These are phyloP conservation scores for Ogataea zsoltii DNA, from an alignment of 805 yeast genomes.

Conservation along the genomic window DNA sequence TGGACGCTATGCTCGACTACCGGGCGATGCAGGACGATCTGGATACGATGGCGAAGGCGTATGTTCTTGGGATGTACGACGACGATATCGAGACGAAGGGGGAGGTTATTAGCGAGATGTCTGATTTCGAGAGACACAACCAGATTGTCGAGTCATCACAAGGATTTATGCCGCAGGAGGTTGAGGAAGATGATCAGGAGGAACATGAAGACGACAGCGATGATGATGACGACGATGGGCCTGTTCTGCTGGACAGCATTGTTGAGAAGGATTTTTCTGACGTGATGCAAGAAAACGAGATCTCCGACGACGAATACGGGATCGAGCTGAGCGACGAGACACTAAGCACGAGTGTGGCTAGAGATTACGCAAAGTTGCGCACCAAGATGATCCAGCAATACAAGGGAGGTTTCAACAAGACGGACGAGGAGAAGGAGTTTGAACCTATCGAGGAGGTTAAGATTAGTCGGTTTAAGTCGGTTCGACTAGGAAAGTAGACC, in stretches of 20 bases:
- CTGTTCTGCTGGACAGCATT: slow-evolving; percentile 43
- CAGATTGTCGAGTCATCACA: slow-evolving; percentile 43
- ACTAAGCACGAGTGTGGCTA: slow-evolving; percentile 48
- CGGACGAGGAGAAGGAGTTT: slow-evolving; percentile 52
- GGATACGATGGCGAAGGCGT: slow-evolving; percentile 63
- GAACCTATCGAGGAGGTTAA: slow-evolving; percentile 69
- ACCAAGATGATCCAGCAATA: slow-evolving; percentile 46
- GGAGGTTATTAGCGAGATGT: slow-evolving; percentile 51
- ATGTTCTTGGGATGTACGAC: slow-evolving; percentile 58
- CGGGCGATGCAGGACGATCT: slow-evolving; percentile 43
- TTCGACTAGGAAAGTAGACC: slow-evolving; percentile 36
- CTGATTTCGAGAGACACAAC: slow-evolving; percentile 56
- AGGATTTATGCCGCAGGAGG: slow-evolving; percentile 6
- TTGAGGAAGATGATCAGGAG: slow-evolving; percentile 23
- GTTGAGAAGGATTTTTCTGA: slow-evolving; percentile 43
- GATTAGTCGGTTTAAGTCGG: slow-evolving; percentile 69
- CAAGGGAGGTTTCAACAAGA: slow-evolving; percentile 48
- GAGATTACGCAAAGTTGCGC: slow-evolving; percentile 58
- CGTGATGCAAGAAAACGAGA: slow-evolving; percentile 21
- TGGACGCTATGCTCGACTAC: slow-evolving; percentile 42
- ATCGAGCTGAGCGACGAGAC: slow-evolving; percentile 34
- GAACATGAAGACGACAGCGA: slow-evolving; percentile 24
- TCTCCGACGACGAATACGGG: slow-evolving; percentile 27
- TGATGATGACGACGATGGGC: slow-evolving; percentile 38
- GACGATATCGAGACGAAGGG: slow-evolving; percentile 60